Conservation (phyloP, 306 rosid genomes). For the Rosa lucieae region DNA sequence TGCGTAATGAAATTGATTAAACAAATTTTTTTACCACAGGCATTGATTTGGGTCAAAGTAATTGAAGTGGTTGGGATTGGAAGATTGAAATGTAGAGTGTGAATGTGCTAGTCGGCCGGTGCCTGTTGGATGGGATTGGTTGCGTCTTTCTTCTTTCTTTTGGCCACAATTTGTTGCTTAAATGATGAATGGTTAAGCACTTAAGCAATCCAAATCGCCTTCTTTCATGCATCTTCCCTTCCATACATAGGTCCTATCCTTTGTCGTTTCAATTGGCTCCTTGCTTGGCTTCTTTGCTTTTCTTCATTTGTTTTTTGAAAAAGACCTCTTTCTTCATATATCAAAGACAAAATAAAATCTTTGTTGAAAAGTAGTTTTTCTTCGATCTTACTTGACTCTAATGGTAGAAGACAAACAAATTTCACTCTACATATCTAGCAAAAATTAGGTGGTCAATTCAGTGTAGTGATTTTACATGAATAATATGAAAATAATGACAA, state of each 20-base stretch:
- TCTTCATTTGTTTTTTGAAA: not conserved
- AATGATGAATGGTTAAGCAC: not conserved
- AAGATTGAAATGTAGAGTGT: not conserved
- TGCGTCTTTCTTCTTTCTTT: not conserved
- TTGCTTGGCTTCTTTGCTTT: not conserved
- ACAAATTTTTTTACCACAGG: not conserved
- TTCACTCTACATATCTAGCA: too few species aligned
- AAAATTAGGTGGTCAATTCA: too few species aligned
- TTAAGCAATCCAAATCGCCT: not conserved
- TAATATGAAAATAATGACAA: too few species aligned
- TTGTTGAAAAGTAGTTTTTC: too few species aligned
- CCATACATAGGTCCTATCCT: not conserved
- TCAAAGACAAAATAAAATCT: too few species aligned
- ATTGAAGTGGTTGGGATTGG: not conserved
- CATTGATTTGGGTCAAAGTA: not conserved
- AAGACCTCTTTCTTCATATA: too few species aligned
- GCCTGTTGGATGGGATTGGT: not conserved
- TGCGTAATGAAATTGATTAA: too few species aligned
- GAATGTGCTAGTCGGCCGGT: not conserved
- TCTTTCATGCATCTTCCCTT: not conserved
- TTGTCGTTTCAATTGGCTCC: not conserved
- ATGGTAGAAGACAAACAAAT: too few species aligned
- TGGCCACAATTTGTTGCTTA: not conserved
- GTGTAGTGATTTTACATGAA: too few species aligned
- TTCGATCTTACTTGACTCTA: too few species aligned